Evolutionary conservation across 805 yeast species (phyloP).

Genomic region (Candida hispaniensis): DNA sequence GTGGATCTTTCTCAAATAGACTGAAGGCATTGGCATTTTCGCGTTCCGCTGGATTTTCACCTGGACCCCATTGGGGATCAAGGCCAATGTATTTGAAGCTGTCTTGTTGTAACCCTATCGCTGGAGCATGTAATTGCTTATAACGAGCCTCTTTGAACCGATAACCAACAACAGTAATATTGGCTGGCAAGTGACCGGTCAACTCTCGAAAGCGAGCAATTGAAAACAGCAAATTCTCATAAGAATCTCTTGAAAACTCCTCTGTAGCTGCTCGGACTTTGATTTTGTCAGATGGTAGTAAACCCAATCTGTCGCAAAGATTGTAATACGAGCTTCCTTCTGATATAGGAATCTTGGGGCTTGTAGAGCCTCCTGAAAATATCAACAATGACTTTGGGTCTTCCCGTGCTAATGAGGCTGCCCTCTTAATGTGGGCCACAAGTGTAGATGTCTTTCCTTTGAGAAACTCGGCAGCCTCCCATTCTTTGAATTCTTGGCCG

Average conservation of each 20-base stretch:
- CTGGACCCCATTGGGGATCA: slow-evolving; percentile 10
- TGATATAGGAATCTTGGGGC: slow-evolving; percentile 1
- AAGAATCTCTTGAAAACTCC: slow-evolving; percentile 13
- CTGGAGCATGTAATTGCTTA: slow-evolving; percentile 19
- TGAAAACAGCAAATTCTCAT: slow-evolving; percentile 11
- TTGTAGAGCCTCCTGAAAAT: slow-evolving; percentile 14
- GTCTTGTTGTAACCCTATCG: slow-evolving; percentile 2
- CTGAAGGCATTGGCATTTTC: slow-evolving; percentile 6
- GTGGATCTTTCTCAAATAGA: slow-evolving; percentile 9
- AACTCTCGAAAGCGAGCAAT: slow-evolving; percentile 33
- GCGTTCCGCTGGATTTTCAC: slow-evolving; percentile 3
- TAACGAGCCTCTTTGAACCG: slow-evolving; percentile 62
- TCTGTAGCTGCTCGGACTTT: slow-evolving; percentile 3
- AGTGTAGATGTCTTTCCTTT: slow-evolving; percentile 9
- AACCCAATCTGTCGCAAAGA: slow-evolving; percentile 2
- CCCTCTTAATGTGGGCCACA: slow-evolving; percentile 8
- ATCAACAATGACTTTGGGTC: slow-evolving; percentile 2
- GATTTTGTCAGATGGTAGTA: neutral
- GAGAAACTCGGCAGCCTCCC: slow-evolving; percentile 6
- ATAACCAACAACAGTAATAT: slow-evolving; percentile 55
- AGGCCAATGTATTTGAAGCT: slow-evolving; percentile 12
- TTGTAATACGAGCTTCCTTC: slow-evolving; percentile 10
- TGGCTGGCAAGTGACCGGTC: slow-evolving; percentile 38
- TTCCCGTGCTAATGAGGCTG: neutral
- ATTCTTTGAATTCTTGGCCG: slow-evolving; percentile 6